phyloP scores from a whole-genome alignment of 805 yeast genomes.

The Suhomyces tanzawaensis region DNA sequence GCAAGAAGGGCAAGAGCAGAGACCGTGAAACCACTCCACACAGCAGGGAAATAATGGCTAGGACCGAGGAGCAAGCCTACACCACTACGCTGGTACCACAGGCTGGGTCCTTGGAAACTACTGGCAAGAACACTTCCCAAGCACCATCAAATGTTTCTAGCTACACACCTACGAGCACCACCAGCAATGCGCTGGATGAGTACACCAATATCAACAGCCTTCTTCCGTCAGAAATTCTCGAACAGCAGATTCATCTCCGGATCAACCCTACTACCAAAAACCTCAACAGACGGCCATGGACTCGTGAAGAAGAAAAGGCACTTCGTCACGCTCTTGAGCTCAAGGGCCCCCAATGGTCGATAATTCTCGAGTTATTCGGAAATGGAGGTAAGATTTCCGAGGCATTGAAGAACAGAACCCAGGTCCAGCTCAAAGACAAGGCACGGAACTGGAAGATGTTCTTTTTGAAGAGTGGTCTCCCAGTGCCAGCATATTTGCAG shows the following conservation, averaged over 20 bases:
- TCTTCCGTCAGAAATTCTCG: slow-evolving; percentile 43
- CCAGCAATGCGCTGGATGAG: neutral
- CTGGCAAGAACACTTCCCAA: neutral
- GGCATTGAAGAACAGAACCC: slow-evolving; percentile 79
- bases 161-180: neutral
- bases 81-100: neutral
- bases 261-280: slow-evolving; percentile 32
- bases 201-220: slow-evolving; percentile 24
- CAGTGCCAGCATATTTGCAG: slow-evolving; percentile 74
- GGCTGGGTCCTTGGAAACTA: neutral
- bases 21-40: slow-evolving; percentile 16
- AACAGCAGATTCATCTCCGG: slow-evolving; percentile 41
- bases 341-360: slow-evolving; percentile 93
- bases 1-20: slow-evolving; percentile 40
- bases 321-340: slow-evolving; percentile 74
- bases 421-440: slow-evolving; percentile 91
- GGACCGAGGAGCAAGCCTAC: neutral
- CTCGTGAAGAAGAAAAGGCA: slow-evolving; percentile 83
- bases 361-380: slow-evolving; percentile 85
- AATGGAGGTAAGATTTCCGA: slow-evolving; percentile 89
- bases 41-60: slow-evolving; percentile 19
- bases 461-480: slow-evolving; percentile 69
- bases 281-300: slow-evolving; percentile 69
- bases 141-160: neutral
- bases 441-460: slow-evolving; percentile 95